These are phyloP conservation scores for Venturia carpophila DNA, from an alignment of 2,329 filamentous ascomycete species.

Conservation along the genomic window DNA sequence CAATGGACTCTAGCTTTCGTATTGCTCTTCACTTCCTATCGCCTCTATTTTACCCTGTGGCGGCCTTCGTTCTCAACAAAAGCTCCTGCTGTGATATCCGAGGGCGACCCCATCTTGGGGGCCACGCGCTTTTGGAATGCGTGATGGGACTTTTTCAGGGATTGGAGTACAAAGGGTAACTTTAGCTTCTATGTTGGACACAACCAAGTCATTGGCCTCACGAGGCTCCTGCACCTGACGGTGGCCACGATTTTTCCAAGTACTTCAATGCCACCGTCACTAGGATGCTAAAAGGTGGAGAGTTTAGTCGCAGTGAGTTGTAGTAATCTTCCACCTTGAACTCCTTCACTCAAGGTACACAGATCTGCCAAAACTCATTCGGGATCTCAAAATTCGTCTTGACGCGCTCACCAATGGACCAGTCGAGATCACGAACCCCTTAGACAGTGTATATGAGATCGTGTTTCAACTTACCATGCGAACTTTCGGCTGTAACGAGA, in stretches of 20 bases:
- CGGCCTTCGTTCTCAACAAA: background rate
- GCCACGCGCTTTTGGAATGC: constrained; percentile 10
- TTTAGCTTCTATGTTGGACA: constrained; percentile 45
- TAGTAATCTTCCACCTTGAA: constrained; percentile 18
- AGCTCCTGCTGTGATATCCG: background rate
- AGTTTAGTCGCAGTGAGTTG: constrained; percentile 19
- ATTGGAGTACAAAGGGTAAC: constrained; percentile 33
- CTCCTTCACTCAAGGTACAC: too few species aligned
- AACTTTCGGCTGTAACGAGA: constrained; percentile 46
- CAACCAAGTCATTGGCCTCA: constrained; percentile 39
- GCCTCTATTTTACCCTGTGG: background rate
- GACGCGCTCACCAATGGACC: constrained; percentile 31
- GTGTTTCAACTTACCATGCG: constrained; percentile 53
- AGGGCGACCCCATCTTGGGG: constrained; percentile 2
- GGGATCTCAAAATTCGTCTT: constrained; percentile 33
- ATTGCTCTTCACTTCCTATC: background rate
- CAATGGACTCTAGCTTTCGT: constrained; percentile 7
- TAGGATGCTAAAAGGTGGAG: constrained; percentile 25
- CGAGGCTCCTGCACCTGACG: constrained; percentile 21
- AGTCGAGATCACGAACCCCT: constrained; percentile 42
- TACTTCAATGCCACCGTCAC: constrained; percentile 26
- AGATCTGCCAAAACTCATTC: constrained; percentile 32
- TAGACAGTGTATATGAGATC: constrained; percentile 45
- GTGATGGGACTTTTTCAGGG: constrained; percentile 25
- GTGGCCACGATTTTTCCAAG: constrained; percentile 20